Conservation (phyloP, 2,329 filamentous ascomycete species). For the Botrytis squamosa region DNA sequence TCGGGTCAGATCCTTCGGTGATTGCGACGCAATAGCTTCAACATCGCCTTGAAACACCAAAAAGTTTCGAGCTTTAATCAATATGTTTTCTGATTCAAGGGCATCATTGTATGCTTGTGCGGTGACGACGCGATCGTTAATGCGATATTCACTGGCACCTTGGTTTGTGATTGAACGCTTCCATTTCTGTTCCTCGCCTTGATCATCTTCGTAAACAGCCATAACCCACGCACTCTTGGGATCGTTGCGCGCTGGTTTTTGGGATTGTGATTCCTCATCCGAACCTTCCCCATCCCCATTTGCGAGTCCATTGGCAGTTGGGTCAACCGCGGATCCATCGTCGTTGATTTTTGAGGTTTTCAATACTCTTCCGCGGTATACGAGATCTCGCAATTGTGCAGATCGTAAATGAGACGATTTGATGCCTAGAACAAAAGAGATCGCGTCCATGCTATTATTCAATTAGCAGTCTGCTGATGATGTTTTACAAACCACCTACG, state of each 20-base stretch:
- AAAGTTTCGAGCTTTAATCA: slow-evolving; percentile 98
- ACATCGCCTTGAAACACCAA: slow-evolving; percentile 98
- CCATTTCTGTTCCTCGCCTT: slow-evolving; percentile 92
- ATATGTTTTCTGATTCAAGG: slow-evolving; percentile 88
- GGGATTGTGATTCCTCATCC: slow-evolving; percentile 58
- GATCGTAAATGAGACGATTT: slow-evolving; percentile 98
- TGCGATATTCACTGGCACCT: slow-evolving; percentile 91
- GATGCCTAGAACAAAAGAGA: slow-evolving; percentile 97
- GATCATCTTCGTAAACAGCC: slow-evolving; percentile 98
- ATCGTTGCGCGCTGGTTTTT: slow-evolving; percentile 70
- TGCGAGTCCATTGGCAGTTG: slow-evolving; percentile 57
- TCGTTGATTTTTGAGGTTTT: slow-evolving; percentile 91
- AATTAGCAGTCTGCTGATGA: slow-evolving; percentile 30
- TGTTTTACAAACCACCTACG: slow-evolving; percentile 58
- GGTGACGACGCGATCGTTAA: slow-evolving; percentile 87
- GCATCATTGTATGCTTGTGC: slow-evolving; percentile 92
- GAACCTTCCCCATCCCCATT: slow-evolving; percentile 59
- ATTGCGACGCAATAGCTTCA: slow-evolving; percentile 93
- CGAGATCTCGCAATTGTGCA: slow-evolving; percentile 86
- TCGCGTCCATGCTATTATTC: slow-evolving; percentile 85
- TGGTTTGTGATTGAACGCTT: slow-evolving; percentile 88
- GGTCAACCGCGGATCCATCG: slow-evolving; percentile 64
- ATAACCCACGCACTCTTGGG: slow-evolving; percentile 98
- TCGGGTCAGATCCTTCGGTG: slow-evolving; percentile 86
- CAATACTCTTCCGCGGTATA: slow-evolving; percentile 92